Evolutionary conservation across 768 basidiomycete species (phyloP).

Genomic region (Lactifluus volemus): DNA sequence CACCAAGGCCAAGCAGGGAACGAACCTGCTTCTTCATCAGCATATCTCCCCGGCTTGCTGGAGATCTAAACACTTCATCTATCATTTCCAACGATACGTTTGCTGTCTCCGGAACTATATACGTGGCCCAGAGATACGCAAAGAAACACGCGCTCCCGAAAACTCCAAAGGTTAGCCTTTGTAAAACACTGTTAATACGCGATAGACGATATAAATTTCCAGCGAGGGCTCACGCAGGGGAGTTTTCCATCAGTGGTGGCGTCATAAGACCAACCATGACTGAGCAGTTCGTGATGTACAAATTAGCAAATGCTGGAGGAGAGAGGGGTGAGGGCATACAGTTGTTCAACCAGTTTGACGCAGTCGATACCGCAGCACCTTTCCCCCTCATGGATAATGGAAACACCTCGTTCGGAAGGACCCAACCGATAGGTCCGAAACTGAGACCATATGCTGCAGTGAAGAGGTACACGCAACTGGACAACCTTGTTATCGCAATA

Average conservation of each 20-base stretch:
- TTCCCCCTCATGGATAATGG: constrained; percentile 69
- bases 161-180: constrained; percentile 59
- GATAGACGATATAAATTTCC: neutral
- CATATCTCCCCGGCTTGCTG: constrained; percentile 48
- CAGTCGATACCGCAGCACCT: constrained; percentile 76
- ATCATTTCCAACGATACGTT: constrained; percentile 70
- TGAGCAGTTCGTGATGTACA: constrained; percentile 22
- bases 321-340: constrained; percentile 28
- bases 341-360: constrained; percentile 83
- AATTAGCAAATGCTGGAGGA: neutral
- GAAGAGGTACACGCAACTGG: constrained; percentile 55
- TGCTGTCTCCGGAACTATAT: constrained; percentile 67
- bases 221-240: constrained; percentile 39
- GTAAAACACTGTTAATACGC: neutral
- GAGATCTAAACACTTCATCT: constrained; percentile 54
- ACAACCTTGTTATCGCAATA: neutral
- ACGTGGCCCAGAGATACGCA: constrained; percentile 65
- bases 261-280: constrained; percentile 72
- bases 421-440: constrained; percentile 77
- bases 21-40: constrained; percentile 44
- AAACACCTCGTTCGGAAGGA: constrained; percentile 78
- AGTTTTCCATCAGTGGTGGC: constrained; percentile 52
- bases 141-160: constrained; percentile 57
- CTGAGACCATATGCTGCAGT: constrained; percentile 71
- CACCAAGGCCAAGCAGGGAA: neutral